phyloP scores from a whole-genome alignment of 306 rosid genomes.

The Adenanthera pavonina region DNA sequence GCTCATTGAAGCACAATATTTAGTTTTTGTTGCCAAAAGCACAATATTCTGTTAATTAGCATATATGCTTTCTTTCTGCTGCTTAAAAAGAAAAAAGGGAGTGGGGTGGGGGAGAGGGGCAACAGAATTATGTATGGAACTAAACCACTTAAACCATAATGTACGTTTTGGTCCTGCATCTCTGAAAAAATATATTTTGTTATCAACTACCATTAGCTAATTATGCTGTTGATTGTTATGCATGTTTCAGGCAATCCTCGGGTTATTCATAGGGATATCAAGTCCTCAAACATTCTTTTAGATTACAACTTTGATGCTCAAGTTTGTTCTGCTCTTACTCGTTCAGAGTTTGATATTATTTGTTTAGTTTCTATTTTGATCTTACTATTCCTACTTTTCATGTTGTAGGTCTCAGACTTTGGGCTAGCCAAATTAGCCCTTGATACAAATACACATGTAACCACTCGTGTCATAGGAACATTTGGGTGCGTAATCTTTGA shows the following conservation, averaged over 20 bases:
- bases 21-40: not conserved
- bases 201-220: not conserved
- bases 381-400: conserved; percentile 21
- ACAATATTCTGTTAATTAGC: not conserved
- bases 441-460: conserved; percentile 74
- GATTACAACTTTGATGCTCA: conserved; percentile 81
- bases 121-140: not conserved
- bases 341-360: conserved; percentile 18
- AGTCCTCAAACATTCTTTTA: conserved; percentile 93
- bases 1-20: conserved; percentile 15
- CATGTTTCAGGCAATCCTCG: conserved; percentile 82
- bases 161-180: not conserved
- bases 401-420: conserved; percentile 85
- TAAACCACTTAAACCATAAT: not conserved
- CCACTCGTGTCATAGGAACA: conserved; percentile 94
- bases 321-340: conserved; percentile 51
- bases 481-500: conserved; percentile 70
- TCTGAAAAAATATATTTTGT: not conserved
- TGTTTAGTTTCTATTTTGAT: conserved; percentile 27
- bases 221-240: conserved; percentile 31
- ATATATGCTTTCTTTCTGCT: conserved; percentile 7
- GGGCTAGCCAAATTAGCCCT: conserved; percentile 92
- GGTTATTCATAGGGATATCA: conserved; percentile 94
- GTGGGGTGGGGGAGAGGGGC: not conserved
- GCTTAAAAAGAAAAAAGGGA: not conserved